Evolutionary conservation across 2,329 filamentous ascomycete species (phyloP).

Genomic region (Diaporthe sp.): DNA sequence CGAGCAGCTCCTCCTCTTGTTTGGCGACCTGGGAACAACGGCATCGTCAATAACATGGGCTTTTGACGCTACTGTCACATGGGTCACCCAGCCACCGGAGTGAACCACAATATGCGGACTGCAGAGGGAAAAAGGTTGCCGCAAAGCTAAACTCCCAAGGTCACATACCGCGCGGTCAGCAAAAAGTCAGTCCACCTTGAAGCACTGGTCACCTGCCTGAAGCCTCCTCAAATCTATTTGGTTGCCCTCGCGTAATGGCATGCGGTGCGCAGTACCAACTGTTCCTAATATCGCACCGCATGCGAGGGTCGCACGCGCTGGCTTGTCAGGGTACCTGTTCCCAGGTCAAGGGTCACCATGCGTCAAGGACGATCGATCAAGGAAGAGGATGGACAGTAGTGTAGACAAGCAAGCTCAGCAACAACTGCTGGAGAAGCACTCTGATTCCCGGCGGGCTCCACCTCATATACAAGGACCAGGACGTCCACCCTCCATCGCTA

Average conservation of each 20-base stretch:
- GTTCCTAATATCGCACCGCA: slow-evolving; percentile 5
- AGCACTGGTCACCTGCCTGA: neutral
- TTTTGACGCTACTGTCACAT: slow-evolving; percentile 22
- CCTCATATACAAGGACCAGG: slow-evolving; percentile 1
- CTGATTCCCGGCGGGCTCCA: neutral
- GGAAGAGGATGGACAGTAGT: no score
- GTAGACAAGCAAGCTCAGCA: neutral
- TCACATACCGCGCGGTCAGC: slow-evolving; percentile 24
- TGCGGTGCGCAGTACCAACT: neutral
- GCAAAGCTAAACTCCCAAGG: slow-evolving; percentile 19
- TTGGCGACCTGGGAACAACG: neutral
- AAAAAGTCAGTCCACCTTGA: slow-evolving; percentile 15
- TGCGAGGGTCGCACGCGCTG: slow-evolving; percentile 23
- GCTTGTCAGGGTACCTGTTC: neutral
- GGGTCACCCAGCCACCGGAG: slow-evolving; percentile 16
- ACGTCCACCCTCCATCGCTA: neutral
- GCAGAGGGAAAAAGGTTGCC: slow-evolving; percentile 15
- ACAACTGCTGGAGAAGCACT: neutral
- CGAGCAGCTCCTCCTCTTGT: neutral
- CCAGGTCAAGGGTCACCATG: slow-evolving; percentile 16
- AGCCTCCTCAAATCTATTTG: slow-evolving; percentile 8
- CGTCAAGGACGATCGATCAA: neutral
- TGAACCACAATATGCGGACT: slow-evolving; percentile 7
- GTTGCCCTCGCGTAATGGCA: neutral
- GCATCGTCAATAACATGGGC: slow-evolving; percentile 12